Conservation (phyloP, 441 rosid species). For the Cnidoscolus chayamansa region DNA sequence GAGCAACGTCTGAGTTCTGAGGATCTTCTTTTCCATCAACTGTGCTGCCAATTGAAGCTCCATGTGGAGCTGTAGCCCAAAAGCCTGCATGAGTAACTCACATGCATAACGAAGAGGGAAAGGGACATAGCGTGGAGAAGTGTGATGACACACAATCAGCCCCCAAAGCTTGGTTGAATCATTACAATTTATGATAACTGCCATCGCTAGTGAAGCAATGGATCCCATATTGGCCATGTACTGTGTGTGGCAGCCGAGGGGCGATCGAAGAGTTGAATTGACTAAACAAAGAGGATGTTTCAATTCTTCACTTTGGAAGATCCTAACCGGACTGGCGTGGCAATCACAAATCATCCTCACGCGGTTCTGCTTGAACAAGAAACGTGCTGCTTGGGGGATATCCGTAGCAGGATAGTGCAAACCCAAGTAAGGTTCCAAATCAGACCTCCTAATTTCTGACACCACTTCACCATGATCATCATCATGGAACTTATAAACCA, state of each 20-base stretch:
- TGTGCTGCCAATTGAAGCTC: constrained; percentile 70
- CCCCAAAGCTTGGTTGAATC: constrained; percentile 77
- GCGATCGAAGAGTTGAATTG: constrained; percentile 67
- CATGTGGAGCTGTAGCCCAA: constrained; percentile 67
- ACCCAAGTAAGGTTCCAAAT: constrained; percentile 82
- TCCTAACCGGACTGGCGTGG: constrained; percentile 47
- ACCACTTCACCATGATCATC: constrained; percentile 86
- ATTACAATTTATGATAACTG: constrained; percentile 44
- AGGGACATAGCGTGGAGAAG: constrained; percentile 60
- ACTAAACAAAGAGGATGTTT: constrained; percentile 65
- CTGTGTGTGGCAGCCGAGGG: constrained; percentile 67
- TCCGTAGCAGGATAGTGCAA: constrained; percentile 79
- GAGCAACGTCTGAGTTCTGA: constrained; percentile 59
- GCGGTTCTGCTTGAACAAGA: constrained; percentile 77
- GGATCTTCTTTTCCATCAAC: constrained; percentile 58
- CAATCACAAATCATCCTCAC: constrained; percentile 79
- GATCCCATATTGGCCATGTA: constrained; percentile 86
- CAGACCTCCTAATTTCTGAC: constrained; percentile 73
- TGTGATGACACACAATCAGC: constrained; percentile 74
- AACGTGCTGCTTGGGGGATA: constrained; percentile 79
- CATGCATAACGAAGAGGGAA: constrained; percentile 79
- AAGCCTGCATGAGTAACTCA: constrained; percentile 76
- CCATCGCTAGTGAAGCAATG: constrained; percentile 61
- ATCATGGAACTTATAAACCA: constrained; percentile 81
- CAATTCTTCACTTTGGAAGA: constrained; percentile 61